Evolutionary conservation across 257 asterid species (phyloP), one percentile per base, ranked within the genome.

Genomic region (Ilex asprella): DNA sequence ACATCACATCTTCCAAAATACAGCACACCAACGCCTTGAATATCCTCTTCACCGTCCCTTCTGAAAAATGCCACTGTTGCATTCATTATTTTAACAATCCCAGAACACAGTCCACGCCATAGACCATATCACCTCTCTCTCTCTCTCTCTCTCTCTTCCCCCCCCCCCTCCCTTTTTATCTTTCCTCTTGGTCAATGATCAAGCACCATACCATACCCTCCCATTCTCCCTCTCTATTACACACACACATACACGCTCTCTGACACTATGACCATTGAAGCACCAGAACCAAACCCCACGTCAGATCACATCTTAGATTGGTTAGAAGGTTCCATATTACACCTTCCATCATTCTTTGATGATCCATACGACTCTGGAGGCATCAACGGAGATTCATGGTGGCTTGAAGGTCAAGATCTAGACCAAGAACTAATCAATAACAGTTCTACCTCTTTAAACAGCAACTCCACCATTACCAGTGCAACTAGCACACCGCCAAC

Each of bases 1-100:
- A 73, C 95, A 84, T 39, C 90, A 74, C 44, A 64, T 80, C 86
- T 51, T 78, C 91, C 92, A 83, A 88, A 82, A 74, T 60, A 73
- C 91, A 79, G 85, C 95, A 81, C 78, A 65, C 73, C 75, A 29
- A 51, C 32, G 67, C 30, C 64, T 81, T 79, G 68, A 75, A 78
- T 78, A 86, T 86, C 77, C 89, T 32, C 60, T 46, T 5, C 46
- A 16, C 57, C 69, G 95, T 88, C 96, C 63, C 75, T 72, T 83
- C 70, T 77, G 31, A 31, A 55, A 72, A 66, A 30, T 65, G 60
- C 65, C 66, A 76, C 58, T 71, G 49, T 65, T 55, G 35, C 61
- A 63, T 55, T 39, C 64, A 46, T 74, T 72, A 71, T 60, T 77
- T 67, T 73, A 70, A 53, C 68, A 14, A 76, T 65, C 56, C 2